phyloP scores from a whole-genome alignment of 2,329 filamentous ascomycete species.

The Thielaviopsis populi region DNA sequence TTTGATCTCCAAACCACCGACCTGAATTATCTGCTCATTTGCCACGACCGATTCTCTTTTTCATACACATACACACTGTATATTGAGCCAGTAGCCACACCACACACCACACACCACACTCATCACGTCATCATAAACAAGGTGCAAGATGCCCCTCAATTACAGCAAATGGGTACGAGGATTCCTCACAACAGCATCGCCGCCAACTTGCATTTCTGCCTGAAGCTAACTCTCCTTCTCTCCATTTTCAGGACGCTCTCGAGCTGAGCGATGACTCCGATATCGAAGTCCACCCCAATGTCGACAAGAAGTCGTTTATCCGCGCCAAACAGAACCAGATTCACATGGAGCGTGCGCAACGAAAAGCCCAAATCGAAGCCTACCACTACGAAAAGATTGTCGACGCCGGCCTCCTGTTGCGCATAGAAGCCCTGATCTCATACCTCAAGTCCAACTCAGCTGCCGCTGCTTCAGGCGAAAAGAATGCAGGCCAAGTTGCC shows the following conservation, averaged over 20 bases:
- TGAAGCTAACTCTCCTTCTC: slow-evolving; percentile 11
- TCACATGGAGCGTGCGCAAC: slow-evolving; percentile 73
- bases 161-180: slow-evolving; percentile 54
- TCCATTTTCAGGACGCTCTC: slow-evolving; percentile 56
- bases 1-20: neutral
- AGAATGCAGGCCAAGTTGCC: slow-evolving; percentile 63
- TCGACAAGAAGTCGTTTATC: slow-evolving; percentile 97
- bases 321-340: slow-evolving; percentile 96
- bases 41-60: neutral
- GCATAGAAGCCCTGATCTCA: slow-evolving; percentile 64
- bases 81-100: neutral
- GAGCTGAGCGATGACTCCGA: slow-evolving; percentile 98
- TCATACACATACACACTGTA: neutral
- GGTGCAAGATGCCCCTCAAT: slow-evolving; percentile 34
- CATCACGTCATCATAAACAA: slow-evolving; percentile 22
- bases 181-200: neutral
- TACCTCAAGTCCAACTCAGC: slow-evolving; percentile 60
- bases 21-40: neutral
- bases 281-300: slow-evolving; percentile 95
- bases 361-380: slow-evolving; percentile 77
- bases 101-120: neutral
- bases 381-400: slow-evolving; percentile 84
- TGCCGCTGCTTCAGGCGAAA: slow-evolving; percentile 33
- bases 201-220: neutral
- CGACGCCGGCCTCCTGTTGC: slow-evolving; percentile 76